phyloP scores from a whole-genome alignment of 257 asterid genomes.

The Capsicum chinense region DNA sequence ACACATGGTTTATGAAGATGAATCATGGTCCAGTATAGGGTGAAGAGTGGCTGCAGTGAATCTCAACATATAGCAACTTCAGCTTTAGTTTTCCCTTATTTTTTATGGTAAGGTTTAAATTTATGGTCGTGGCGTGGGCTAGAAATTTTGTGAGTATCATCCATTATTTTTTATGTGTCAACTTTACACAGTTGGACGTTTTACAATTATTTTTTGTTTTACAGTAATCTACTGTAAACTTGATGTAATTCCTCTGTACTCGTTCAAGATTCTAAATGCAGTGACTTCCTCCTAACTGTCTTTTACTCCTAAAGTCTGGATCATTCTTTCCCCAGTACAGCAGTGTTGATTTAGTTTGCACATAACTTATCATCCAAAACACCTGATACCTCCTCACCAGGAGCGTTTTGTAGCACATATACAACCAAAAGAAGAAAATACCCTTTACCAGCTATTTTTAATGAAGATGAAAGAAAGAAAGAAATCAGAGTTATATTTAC shows the following conservation, averaged over 20 bases:
- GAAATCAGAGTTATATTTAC: constrained; percentile 17
- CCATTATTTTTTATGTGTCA: not conserved
- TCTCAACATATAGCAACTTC: not conserved
- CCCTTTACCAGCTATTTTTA: not conserved
- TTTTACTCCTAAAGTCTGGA: not conserved
- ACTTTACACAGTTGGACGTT: not conserved
- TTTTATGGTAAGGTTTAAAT: not conserved
- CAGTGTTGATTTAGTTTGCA: not conserved
- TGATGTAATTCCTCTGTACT: not conserved
- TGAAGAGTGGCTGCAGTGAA: not conserved
- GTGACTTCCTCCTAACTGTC: not conserved
- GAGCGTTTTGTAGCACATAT: not conserved
- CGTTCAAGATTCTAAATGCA: not conserved
- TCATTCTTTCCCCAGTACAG: not conserved
- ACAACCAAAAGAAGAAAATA: not conserved
- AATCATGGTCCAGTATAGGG: not conserved
- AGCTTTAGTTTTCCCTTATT: not conserved
- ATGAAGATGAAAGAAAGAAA: not conserved
- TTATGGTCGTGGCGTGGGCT: not conserved
- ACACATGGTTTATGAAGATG: not conserved
- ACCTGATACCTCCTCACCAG: not conserved
- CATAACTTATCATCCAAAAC: not conserved
- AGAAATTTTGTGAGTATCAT: not conserved
- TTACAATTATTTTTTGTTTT: not conserved
- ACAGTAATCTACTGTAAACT: not conserved